Evolutionary conservation across 768 basidiomycete genomes (phyloP).

Genomic region (Trametopsis cervina): DNA sequence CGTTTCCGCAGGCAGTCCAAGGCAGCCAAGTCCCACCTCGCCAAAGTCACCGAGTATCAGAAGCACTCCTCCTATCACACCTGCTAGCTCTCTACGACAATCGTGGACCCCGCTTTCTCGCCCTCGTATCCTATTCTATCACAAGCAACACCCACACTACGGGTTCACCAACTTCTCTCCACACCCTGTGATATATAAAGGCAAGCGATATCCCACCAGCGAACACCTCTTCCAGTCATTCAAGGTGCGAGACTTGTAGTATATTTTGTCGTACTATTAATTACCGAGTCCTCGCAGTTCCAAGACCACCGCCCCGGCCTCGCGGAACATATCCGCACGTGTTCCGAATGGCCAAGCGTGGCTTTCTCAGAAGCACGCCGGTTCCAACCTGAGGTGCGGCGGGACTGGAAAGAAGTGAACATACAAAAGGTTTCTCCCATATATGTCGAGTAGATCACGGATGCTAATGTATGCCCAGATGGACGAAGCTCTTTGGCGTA

Average conservation of each 20-base stretch:
- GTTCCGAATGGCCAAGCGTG: slow-evolving; percentile 3
- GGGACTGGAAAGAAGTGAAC: slow-evolving; percentile 12
- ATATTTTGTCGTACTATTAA: background rate
- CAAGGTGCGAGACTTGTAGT: slow-evolving; percentile 21
- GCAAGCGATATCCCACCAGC: slow-evolving; percentile 64
- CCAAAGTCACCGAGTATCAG: background rate
- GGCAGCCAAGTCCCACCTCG: background rate
- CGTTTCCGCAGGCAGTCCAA: background rate
- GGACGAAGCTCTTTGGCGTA: slow-evolving; percentile 5
- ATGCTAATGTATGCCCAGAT: too few species aligned
- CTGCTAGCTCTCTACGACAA: background rate
- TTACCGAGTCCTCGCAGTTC: background rate
- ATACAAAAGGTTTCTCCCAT: background rate
- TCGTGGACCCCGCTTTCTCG: slow-evolving; percentile 13
- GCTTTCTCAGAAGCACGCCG: slow-evolving; percentile 11
- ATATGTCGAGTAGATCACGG: too few species aligned
- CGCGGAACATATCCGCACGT: slow-evolving; percentile 12
- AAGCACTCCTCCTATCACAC: slow-evolving; percentile 1
- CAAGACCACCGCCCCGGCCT: slow-evolving; percentile 3
- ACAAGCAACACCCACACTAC: slow-evolving; percentile 57
- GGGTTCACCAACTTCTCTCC: slow-evolving; percentile 72
- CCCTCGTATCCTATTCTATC: slow-evolving; percentile 48
- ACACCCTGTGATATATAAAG: slow-evolving; percentile 54
- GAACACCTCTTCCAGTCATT: slow-evolving; percentile 76
- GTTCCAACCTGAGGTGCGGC: background rate